Base-by-base conservation (phyloP, 176 grass and related monocot species). In the Carex scoparia region DNA sequence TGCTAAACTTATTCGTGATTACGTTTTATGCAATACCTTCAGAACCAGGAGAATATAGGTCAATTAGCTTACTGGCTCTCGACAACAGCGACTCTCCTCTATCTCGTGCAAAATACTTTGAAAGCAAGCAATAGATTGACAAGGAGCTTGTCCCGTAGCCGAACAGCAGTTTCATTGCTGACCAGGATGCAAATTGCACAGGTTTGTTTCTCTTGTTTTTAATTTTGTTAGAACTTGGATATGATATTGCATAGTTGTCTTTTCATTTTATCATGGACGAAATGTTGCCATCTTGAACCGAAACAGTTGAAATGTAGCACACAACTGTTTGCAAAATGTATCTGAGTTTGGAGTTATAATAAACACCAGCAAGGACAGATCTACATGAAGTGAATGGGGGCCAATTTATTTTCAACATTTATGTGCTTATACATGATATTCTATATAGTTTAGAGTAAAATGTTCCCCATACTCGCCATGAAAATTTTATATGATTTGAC, bases 61-160 rank as follows among this genome's bases (percentile, higher is more conserved):
- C 92, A 93, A 85, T 82, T 94, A 78, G 84, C 95, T 68, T 98
- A 98, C 84, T 98, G 95, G 95, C 75, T 98, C 79, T 98, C 95
- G 1, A 94, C 91, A 55, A 87, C 95, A 69, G 91, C 92, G 27
- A 94, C 92, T 61, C 91, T 98, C 76, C 85, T 98, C 51, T 90
- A 90, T 70, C 85, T 94, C 44, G 78, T 98, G 75, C 95, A 98
- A 90, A 94, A 90, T 70, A 94, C 87, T 60, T 87, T 94, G 31
- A 98, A 94, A 91, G 72, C 91, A 74, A 98, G 89, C 79, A 94
- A 69, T 89, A 89, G 88, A 88, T 81, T 84, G 70, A 85, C 61
- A 70, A 93, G 80, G 84, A 88, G 83, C 84, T 86, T 84, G 77
- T 81, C 92, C 38, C 89, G 77, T 60, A 90, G 82, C 33, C 86